Conservation (phyloP, 345 rosid genomes). For the Toxicodendron radicans region DNA sequence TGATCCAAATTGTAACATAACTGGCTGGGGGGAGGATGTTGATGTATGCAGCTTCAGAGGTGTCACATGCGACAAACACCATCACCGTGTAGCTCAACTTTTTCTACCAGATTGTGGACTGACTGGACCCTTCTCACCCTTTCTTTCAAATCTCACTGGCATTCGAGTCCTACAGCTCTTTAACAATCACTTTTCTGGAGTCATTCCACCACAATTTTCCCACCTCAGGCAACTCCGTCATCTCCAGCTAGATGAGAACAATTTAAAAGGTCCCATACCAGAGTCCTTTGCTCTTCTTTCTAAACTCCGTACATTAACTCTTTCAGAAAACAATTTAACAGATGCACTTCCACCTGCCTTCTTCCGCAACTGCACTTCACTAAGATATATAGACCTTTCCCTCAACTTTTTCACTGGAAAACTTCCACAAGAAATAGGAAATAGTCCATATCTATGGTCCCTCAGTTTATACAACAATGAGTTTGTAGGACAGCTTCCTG, state of each 20-base stretch:
- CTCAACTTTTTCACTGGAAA: constrained; percentile 37
- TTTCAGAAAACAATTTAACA: constrained; percentile 28
- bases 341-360: constrained; percentile 41
- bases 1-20: constrained; percentile 35
- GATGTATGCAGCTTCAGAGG: constrained; percentile 49
- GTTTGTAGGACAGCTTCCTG: constrained; percentile 40
- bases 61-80: constrained; percentile 32
- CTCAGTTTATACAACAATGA: constrained; percentile 43
- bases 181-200: constrained; percentile 39
- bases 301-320: constrained; percentile 24
- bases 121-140: constrained; percentile 37
- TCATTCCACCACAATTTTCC: constrained; percentile 42
- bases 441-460: constrained; percentile 32
- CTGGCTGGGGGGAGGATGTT: constrained; percentile 40
- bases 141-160: constrained; percentile 45
- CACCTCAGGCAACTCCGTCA: constrained; percentile 29
- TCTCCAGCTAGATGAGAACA: constrained; percentile 32
- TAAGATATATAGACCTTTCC: constrained; percentile 42
- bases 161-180: constrained; percentile 33
- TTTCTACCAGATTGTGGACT: constrained; percentile 27
- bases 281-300: constrained; percentile 32
- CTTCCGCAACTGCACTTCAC: constrained; percentile 46
- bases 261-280: constrained; percentile 41
- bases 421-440: constrained; percentile 52
- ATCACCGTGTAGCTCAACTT: constrained; percentile 35